Evolutionary conservation across 2,329 filamentous ascomycete genomes (phyloP).

Genomic region (Xylariomycetidae sp.): DNA sequence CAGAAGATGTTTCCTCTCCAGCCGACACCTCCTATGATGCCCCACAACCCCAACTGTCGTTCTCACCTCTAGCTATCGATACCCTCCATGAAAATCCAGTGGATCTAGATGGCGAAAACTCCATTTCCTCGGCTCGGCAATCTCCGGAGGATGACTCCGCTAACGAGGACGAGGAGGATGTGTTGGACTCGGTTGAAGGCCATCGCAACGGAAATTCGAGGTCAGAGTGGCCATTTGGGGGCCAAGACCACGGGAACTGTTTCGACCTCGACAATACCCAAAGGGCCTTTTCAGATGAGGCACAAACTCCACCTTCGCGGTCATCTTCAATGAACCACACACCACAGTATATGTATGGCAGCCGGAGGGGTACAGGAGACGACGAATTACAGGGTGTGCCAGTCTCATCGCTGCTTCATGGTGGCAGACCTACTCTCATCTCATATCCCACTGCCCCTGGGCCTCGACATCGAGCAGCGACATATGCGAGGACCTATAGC

Average conservation of each 20-base stretch:
- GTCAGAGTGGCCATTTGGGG: neutral
- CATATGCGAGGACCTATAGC: neutral
- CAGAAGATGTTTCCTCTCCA: slow-evolving; percentile 15
- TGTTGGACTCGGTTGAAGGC: too few species aligned
- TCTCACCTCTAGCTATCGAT: slow-evolving; percentile 7
- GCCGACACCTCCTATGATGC: slow-evolving; percentile 7
- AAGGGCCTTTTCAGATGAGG: neutral
- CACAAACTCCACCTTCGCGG: slow-evolving; percentile 4
- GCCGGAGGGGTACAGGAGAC: neutral
- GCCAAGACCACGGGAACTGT: neutral
- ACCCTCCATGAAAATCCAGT: slow-evolving; percentile 9
- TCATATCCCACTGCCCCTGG: neutral
- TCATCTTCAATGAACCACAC: slow-evolving; percentile 10
- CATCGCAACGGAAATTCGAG: too few species aligned
- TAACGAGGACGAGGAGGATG: too few species aligned
- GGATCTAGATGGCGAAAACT: slow-evolving; percentile 1
- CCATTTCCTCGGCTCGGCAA: neutral
- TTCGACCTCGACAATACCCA: neutral
- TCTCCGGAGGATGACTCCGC: too few species aligned
- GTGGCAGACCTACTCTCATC: too few species aligned
- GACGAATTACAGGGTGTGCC: neutral
- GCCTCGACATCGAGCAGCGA: too few species aligned
- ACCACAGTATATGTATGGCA: slow-evolving; percentile 2
- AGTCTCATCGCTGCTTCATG: slow-evolving; percentile 1
- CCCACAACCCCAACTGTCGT: neutral